Base-by-base conservation (phyloP, 257 asterid genomes). In the Anisodus tanguticus region DNA sequence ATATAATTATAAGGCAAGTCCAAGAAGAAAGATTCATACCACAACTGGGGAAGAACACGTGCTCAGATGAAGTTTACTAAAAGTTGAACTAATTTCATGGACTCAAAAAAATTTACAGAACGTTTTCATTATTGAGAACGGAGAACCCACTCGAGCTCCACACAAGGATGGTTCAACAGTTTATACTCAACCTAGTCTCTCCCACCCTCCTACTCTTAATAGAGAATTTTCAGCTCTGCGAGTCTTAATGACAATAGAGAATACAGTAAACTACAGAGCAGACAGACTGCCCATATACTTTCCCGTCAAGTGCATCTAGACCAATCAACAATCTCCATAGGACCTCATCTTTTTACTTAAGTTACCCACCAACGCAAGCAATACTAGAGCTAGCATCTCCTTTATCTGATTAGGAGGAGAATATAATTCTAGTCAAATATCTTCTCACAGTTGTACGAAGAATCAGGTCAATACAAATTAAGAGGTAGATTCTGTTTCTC, bases 401-500 rank as follows among this genome's bases (percentile, higher is more conserved):
- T 71, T 43, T n/a, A 71, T 71, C 16, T 43, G 58, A 71, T 71
- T 71, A 71, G 79, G 15, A 71, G 79, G 79, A 43, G 58, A 71
- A 71, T 47, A 9, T 43, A 10, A 9, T 71, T 43, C 79, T 71
- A 31, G 79, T 71, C 79, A 17, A 71, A 45, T 17, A 71, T 43
- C 55, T 70, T 70, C 53, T 70, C 55, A 70, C 55, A 17, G 35
- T 35, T 43, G 8, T 70, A 43, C 8, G 79, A 70, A 70, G 79
- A 4, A 43, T 17, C 79, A 70, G 55, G 79, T 70, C 55, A 70
- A 31, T 31, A 31, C 35, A 31, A 31, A 31, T 31, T 31, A 31
- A 31, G 35, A 31, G 35, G 35, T 31, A 31, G 35, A 31, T 4
- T 43, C 17, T 9, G 31, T 4, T 71, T 2, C 79, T n/a, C 55